Evolutionary conservation across 352 stramenopile species (phyloP), one percentile per base, ranked within the genome.

Genomic region (Pythium pyrilobum): DNA sequence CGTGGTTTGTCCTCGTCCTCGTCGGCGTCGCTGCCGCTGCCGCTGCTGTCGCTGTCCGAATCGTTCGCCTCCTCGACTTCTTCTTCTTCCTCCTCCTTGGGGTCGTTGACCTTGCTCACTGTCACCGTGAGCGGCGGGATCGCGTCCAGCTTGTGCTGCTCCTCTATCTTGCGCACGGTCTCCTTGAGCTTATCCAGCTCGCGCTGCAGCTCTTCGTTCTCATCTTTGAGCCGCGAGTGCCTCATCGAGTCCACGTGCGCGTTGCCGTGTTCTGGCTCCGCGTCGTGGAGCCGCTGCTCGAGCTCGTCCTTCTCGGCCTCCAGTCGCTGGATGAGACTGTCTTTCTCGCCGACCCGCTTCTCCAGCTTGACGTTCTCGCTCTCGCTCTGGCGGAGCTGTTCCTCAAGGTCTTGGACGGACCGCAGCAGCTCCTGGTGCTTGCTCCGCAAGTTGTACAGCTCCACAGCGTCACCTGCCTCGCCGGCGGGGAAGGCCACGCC

Each of bases 231-330:
- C 18, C 59, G 59, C 65, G 73, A 76, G 42, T 74, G 77, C 50
- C 76, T 55, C 5, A 72, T 61, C 40, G 79, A 81, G 21, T 87
- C 77, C 39, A 82, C 71, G 29, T 80, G 67, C 66, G 74, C 72
- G 18, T 52, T 66, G 21, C 71, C 64, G 9, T 72, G 58, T 25
- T 59, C 59, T 7, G 39, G 31, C 29, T 53, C 18, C 1, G 62
- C 20, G 9, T 59, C 41, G 20, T 64, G 25, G 6, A 76, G 10
- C 10, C 67, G 69, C 42, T 33, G 21, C 28, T 46, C 52, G 27
- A 77, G 67, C 29, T 63, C 67, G 37, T 67, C 64, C 42, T 69
- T 71, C 49, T 67, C 68, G 34, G 47, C 31, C 61, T 43, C 57
- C n/a, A 88, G 51, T 11, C 72, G 52, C 24, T 79, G 44, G 45